These are phyloP conservation scores for Spiromastix sp. DNA, from an alignment of 2,329 filamentous ascomycete species.

Conservation along the genomic window DNA sequence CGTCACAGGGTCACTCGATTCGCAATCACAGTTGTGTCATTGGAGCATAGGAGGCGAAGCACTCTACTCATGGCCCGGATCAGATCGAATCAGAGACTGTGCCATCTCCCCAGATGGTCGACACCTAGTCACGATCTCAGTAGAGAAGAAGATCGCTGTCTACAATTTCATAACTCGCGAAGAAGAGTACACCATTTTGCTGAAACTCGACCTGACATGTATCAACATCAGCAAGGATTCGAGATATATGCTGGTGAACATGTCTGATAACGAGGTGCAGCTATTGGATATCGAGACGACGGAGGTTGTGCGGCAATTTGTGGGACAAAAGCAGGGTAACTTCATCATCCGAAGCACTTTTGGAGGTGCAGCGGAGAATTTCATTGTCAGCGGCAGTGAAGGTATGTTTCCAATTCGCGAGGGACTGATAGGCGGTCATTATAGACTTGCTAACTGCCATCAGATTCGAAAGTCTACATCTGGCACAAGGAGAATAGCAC, in stretches of 20 bases:
- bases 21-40: conserved; percentile 54
- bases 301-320: conserved; percentile 61
- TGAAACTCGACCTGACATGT: conserved; percentile 63
- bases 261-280: conserved; percentile 64
- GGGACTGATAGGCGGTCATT: background rate
- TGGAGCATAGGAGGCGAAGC: conserved; percentile 57
- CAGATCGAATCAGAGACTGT: conserved; percentile 71
- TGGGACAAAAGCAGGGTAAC: conserved; percentile 62
- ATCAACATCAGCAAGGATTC: conserved; percentile 75
- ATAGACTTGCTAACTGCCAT: conserved; percentile 14
- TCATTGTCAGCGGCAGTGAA: conserved; percentile 86
- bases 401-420: conserved; percentile 40
- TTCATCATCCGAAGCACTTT: conserved; percentile 76
- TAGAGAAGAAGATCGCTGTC: conserved; percentile 60
- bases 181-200: conserved; percentile 62
- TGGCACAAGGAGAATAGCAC: conserved; percentile 81
- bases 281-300: conserved; percentile 67
- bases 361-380: conserved; percentile 84
- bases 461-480: conserved; percentile 65
- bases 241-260: conserved; percentile 71
- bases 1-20: conserved; percentile 67
- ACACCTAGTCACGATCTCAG: conserved; percentile 69
- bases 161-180: conserved; percentile 70
- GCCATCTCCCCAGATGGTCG: conserved; percentile 72
- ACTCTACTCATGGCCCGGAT: conserved; percentile 56